Evolutionary conservation across 768 basidiomycete genomes (phyloP).

Genomic region (Leccinum subgranulosum): DNA sequence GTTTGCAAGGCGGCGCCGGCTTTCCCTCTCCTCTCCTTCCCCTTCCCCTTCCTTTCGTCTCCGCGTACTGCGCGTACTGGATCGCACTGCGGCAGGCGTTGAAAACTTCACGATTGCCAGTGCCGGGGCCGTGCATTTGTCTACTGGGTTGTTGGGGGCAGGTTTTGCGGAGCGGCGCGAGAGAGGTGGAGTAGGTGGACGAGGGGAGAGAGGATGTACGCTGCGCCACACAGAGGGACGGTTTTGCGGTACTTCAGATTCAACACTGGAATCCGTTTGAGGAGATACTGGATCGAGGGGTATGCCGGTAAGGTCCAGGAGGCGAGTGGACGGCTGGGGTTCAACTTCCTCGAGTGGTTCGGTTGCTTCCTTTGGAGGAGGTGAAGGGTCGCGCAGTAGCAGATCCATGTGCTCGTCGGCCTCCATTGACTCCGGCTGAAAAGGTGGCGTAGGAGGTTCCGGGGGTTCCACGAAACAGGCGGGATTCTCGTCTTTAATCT

Average conservation of each 20-base stretch:
- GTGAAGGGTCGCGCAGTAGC: background rate
- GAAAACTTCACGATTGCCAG: background rate
- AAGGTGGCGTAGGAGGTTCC: background rate
- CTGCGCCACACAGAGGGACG: background rate
- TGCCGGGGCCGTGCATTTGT: background rate
- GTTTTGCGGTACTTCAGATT: background rate
- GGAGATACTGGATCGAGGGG: background rate
- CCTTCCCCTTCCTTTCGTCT: background rate
- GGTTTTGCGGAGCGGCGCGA: background rate
- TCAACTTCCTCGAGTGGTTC: background rate
- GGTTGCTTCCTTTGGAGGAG: background rate
- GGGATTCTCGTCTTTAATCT: background rate
- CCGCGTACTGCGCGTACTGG: background rate
- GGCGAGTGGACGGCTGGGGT: background rate
- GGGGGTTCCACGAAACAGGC: background rate
- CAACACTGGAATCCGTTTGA: background rate
- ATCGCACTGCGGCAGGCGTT: background rate
- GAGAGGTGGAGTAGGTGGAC: slow-evolving; percentile 8
- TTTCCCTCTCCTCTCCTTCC: background rate
- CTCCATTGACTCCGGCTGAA: background rate
- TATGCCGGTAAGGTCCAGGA: background rate
- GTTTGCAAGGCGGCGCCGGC: background rate
- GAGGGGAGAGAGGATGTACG: background rate
- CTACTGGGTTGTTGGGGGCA: background rate
- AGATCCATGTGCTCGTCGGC: background rate